Conservation (phyloP, 163 green algal genomes). For the Picocystis sp. region DNA sequence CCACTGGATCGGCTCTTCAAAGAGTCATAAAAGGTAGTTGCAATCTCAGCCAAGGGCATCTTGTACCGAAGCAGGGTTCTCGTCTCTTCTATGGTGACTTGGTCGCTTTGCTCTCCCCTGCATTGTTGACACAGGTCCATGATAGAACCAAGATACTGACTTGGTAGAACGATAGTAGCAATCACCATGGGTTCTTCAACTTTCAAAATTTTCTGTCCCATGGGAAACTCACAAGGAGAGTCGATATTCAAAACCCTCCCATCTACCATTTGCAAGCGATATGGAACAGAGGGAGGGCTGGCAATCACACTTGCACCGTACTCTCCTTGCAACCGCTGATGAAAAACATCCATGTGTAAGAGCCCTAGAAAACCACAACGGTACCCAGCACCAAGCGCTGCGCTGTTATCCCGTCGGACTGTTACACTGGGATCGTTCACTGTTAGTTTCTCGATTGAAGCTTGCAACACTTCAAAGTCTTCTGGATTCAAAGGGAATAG, state of each 20-base stretch:
- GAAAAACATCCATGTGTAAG: background rate
- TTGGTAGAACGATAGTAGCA: slow-evolving; percentile 23
- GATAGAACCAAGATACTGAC: slow-evolving; percentile 10
- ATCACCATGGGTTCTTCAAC: background rate
- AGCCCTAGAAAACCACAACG: slow-evolving; percentile 71
- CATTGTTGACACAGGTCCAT: slow-evolving; percentile 4
- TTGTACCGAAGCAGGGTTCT: no score
- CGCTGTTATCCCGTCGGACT: slow-evolving; percentile 32
- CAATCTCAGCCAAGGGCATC: no score
- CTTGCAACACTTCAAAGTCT: slow-evolving; percentile 42
- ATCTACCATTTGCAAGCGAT: slow-evolving; percentile 16
- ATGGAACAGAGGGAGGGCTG: slow-evolving; percentile 27
- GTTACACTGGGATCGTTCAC: background rate
- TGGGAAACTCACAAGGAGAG: slow-evolving; percentile 11
- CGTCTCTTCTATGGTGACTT: background rate
- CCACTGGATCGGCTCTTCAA: no score
- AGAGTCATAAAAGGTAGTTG: no score
- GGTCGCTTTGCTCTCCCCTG: background rate
- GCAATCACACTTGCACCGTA: slow-evolving; percentile 23
- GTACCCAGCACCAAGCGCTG: slow-evolving; percentile 66
- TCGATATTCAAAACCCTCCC: slow-evolving; percentile 4
- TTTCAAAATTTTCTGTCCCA: slow-evolving; percentile 2
- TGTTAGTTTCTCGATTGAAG: background rate
- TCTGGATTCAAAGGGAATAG: slow-evolving; percentile 30
- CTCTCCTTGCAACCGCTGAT: slow-evolving; percentile 14